Conservation (phyloP, 345 rosid genomes). For the Reutealis trisperma region DNA sequence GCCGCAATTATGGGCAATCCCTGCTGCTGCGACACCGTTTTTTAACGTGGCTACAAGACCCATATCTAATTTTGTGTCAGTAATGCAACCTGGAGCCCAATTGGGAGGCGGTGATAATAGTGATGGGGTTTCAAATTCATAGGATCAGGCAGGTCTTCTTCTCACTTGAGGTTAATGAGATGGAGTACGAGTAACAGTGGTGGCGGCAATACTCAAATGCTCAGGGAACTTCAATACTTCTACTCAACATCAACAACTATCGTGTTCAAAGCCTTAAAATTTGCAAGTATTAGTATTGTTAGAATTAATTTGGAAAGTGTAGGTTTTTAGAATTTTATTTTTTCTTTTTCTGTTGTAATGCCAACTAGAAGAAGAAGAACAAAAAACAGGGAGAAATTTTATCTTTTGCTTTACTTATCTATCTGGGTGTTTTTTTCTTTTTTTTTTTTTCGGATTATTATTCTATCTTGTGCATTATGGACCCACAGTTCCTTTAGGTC, state of each 20-base stretch:
- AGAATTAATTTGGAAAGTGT: too few species aligned
- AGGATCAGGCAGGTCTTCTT: constrained; percentile 4
- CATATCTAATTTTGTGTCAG: constrained; percentile 41
- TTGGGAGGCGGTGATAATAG: constrained; percentile 10
- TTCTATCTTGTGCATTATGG: too few species aligned
- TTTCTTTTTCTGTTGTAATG: not conserved
- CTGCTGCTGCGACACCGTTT: constrained; percentile 47
- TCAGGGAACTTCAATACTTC: constrained; percentile 49
- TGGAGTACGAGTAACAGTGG: constrained; percentile 3
- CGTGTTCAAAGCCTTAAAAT: constrained; percentile 32
- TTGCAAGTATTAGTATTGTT: not conserved
- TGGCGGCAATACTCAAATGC: constrained; percentile 31
- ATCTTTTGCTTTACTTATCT: too few species aligned
- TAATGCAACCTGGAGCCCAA: constrained; percentile 24
- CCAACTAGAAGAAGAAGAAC: not conserved
- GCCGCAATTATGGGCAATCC: constrained; percentile 56
- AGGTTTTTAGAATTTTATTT: not conserved
- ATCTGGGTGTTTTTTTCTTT: too few species aligned
- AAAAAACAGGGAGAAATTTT: too few species aligned
- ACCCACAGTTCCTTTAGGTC: too few species aligned
- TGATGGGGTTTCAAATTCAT: not conserved
- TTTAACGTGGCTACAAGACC: constrained; percentile 43
- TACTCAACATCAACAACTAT: constrained; percentile 32
- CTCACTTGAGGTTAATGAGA: constrained; percentile 14
- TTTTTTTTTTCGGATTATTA: too few species aligned